These are phyloP conservation scores for Cinnamomum micranthum DNA, from an alignment of 164 flowering plant genomes.

Conservation along the genomic window DNA sequence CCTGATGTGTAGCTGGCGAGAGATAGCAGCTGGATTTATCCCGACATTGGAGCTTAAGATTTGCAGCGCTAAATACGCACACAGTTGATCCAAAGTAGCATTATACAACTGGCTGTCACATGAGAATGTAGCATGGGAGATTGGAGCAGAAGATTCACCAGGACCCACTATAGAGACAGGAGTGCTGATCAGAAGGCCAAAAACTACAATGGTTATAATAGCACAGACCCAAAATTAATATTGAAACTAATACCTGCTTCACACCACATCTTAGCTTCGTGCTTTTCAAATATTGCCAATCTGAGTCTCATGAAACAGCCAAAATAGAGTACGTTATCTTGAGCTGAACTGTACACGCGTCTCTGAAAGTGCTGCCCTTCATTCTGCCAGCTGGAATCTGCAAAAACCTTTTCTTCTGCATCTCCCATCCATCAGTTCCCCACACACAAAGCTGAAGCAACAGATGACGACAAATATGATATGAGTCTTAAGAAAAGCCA, in stretches of 20 bases:
- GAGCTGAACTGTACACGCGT: constrained; percentile 91
- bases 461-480: neutral
- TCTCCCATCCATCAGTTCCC: constrained; percentile 94
- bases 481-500: neutral
- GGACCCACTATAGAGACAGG: constrained; percentile 46
- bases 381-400: constrained; percentile 65
- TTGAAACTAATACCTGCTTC: constrained; percentile 55
- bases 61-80: constrained; percentile 53
- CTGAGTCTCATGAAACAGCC: constrained; percentile 84
- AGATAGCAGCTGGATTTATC: constrained; percentile 61
- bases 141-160: constrained; percentile 59
- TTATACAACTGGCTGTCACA: constrained; percentile 88
- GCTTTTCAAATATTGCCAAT: constrained; percentile 84
- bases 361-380: constrained; percentile 53
- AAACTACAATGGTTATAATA: neutral
- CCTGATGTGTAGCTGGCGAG: constrained; percentile 63
- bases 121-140: constrained; percentile 86
- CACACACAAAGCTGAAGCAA: constrained; percentile 72
- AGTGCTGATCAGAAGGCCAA: constrained; percentile 1
- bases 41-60: constrained; percentile 67
- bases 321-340: constrained; percentile 76
- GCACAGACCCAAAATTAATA: neutral
- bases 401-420: constrained; percentile 49
- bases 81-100: constrained; percentile 71
- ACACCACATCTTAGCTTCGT: constrained; percentile 65